Evolutionary conservation across 208 protist genomes (phyloP), one percentile per base, ranked within the genome.

Genomic region (Trypanosoma scelopori): DNA sequence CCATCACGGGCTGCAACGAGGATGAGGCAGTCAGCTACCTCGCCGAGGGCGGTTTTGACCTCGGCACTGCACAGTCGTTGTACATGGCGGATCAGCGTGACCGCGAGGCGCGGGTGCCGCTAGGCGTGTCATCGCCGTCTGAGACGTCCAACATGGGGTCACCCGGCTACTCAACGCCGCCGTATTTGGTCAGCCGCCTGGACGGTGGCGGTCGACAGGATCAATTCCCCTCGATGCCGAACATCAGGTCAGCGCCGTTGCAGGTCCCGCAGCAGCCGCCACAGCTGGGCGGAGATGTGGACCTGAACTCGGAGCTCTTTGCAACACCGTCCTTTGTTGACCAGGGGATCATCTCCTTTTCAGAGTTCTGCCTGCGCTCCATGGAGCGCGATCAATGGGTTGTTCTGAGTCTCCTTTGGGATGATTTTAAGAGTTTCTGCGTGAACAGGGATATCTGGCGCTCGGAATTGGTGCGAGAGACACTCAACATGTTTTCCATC

Each of bases 361-460:
- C 51, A 32, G 20, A 68, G 12, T 74, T 90, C 52, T 94, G 88
- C 66, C 22, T 35, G 13, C 61, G 58, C 32, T 79, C 82, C 1
- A 27, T 72, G 4, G 37, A 67, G 43, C 53, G 48, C 0, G 74
- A 88, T 55, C 76, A 75, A 49, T 94, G 89, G 85, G 66, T 94
- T 61, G 46, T 94, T 9, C 58, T 92, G 3, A 70, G 76, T 42
- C 43, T 94, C 18, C 43, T 78, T 30, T 79, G 79, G 51, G 71
- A 72, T 52, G 67, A 69, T 12, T 91, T 94, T 61, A 65, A 63
- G 13, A 84, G 81, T 50, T 63, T 72, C 18, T 90, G 85, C 65
- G 75, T 94, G 27, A 79, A 78, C 11, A 76, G 89, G 22, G 89
- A 94, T 71, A 60, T 94, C 6, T 94, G 89, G 85, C 49, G 70